Base-by-base conservation (phyloP, 345 rosid genomes). In the Bruguiera parviflora region DNA sequence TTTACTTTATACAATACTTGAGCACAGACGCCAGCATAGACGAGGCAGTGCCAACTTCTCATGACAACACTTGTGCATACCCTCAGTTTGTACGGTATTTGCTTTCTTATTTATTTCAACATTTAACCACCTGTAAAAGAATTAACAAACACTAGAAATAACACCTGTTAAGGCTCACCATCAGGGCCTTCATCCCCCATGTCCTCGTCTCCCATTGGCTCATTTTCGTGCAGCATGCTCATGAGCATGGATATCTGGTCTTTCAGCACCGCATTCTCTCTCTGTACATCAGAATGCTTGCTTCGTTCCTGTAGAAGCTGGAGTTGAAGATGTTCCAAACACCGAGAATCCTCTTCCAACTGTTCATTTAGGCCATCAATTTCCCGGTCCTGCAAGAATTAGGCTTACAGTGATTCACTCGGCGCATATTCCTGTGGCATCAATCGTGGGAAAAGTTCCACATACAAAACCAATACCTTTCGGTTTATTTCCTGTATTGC, bases 401-500 rank as follows among this genome's bases (percentile, higher is more conserved):
- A 53, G 29, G 21, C 25, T 55, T 25, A n/a, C 31, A n/a, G 20
- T 65, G 2, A 20, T 57, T 47, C 19, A 21, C 25, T 56, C 32
- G 25, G 32, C 24, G 35, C n/a, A 22, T 22, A 43, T 13, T 46
- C 53, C 29, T n/a, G 16, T n/a, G 22, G 18, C 47, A 47, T 18
- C 5, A 11, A 16, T 9, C 3, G 1, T 53, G 5, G 52, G 58
- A 39, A 33, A 33, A 10, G 20, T 15, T 53, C 19, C 5, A 27
- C 53, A 27, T 20, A 22, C 8, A 29, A 35, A 47, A 47, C 16
- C 29, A 10, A 20, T 63, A 93, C 98, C 98, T 93, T 93, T 84
- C 98, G 79, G 79, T 93, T 93, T 90, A 91, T 93, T 79, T 93
- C 97, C 64, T 89, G 97, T 49, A 93, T 89, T 0, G 98, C 98